A percentile compares a stretch with the other conserved stretches of the same genome.
phyloP scores from a whole-genome alignment of 352 stramenopile genomes.

The Phytophthora chlamydospora region DNA sequence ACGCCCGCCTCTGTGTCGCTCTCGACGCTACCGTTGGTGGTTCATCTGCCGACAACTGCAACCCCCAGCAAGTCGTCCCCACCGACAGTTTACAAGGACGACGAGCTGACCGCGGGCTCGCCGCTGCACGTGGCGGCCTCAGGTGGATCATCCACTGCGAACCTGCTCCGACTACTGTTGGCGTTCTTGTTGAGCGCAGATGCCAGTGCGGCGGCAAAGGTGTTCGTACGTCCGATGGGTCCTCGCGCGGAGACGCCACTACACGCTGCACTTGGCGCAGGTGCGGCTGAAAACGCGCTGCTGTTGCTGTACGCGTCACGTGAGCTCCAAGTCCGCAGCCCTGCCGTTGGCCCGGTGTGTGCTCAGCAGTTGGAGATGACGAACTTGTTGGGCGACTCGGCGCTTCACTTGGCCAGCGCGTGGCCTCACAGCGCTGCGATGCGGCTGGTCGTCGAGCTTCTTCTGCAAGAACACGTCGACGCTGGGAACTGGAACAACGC shows the following conservation, averaged over 20 bases:
- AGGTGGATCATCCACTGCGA: conserved; percentile 42
- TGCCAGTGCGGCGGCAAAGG: conserved; percentile 14
- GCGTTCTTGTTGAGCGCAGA: conserved; percentile 38
- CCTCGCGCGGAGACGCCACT: conserved; percentile 43
- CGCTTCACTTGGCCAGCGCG: conserved; percentile 60
- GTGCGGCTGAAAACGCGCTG: conserved; percentile 48
- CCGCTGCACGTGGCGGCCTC: conserved; percentile 52
- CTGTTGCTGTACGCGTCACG: conserved; percentile 44
- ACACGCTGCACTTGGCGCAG: conserved; percentile 48
- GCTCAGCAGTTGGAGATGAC: conserved; percentile 33
- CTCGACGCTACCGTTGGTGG: conserved; percentile 30
- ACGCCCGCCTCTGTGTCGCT: conserved; percentile 15
- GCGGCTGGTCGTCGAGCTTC: conserved; percentile 45
- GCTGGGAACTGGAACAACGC: conserved; percentile 57
- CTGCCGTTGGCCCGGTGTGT: conserved; percentile 22
- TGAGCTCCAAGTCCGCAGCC: conserved; percentile 31
- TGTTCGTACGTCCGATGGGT: conserved; percentile 34
- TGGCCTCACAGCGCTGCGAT: conserved; percentile 43
- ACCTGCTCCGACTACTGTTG: conserved; percentile 47
- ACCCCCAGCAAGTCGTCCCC: conserved; percentile 19
- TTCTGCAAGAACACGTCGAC: conserved; percentile 53
- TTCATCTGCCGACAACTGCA: conserved; percentile 40
- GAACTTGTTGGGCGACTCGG: conserved; percentile 39
- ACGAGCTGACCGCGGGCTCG: conserved; percentile 40
- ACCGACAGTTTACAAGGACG: conserved; percentile 41